Evolutionary conservation across 2,329 filamentous ascomycete species (phyloP).

Genomic region (Ceratocystis albifundus): DNA sequence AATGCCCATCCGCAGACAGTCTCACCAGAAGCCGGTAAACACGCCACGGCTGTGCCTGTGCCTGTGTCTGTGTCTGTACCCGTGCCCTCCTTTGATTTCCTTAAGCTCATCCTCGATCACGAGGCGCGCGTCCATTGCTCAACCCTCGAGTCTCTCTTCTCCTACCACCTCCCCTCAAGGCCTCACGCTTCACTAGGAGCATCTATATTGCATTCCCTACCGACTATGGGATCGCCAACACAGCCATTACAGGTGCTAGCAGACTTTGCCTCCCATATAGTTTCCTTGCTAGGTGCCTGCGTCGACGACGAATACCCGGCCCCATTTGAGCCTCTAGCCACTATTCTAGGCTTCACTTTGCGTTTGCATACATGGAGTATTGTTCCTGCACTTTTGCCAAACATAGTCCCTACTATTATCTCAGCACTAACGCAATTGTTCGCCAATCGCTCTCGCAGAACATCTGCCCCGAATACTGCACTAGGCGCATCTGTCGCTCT

Average conservation of each 20-base stretch:
- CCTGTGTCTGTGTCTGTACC: background rate
- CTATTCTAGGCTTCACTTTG: constrained; percentile 52
- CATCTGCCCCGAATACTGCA: background rate
- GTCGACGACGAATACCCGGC: constrained; percentile 50
- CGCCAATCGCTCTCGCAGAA: background rate
- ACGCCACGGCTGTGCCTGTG: background rate
- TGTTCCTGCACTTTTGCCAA: constrained; percentile 47
- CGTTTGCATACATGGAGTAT: constrained; percentile 49
- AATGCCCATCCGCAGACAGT: background rate
- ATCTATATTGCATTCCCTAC: constrained; percentile 55
- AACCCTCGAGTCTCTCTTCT: constrained; percentile 56
- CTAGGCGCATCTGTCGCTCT: constrained; percentile 20
- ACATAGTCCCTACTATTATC: constrained; percentile 36
- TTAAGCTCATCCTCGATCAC: constrained; percentile 55
- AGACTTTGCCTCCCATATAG: constrained; percentile 51
- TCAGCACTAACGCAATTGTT: constrained; percentile 17
- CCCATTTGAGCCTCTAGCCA: constrained; percentile 54
- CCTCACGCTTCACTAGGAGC: constrained; percentile 45
- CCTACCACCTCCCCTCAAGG: constrained; percentile 34
- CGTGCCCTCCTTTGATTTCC: constrained; percentile 29
- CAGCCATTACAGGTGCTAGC: constrained; percentile 47
- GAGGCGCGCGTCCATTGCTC: constrained; percentile 44
- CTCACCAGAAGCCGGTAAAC: background rate
- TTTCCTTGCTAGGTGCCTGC: constrained; percentile 58
- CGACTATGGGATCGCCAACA: constrained; percentile 40